phyloP scores from a whole-genome alignment of 768 basidiomycete species.

The Lactarius evosmus region DNA sequence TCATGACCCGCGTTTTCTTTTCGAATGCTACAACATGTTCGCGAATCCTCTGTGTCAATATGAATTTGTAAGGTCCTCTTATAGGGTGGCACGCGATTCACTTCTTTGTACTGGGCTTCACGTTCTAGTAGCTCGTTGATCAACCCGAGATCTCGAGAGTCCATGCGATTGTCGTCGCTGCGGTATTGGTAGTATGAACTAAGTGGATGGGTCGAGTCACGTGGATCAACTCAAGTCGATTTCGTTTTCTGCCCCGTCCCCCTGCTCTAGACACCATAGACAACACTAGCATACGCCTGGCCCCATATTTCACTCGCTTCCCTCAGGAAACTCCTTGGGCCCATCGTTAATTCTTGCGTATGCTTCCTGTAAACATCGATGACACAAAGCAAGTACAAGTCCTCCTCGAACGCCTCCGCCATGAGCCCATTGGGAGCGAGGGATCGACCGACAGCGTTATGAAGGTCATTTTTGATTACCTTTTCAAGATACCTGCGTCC shows the following conservation, averaged over 20 bases:
- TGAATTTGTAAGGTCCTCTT: background rate
- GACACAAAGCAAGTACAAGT: constrained; percentile 39
- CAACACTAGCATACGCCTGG: background rate
- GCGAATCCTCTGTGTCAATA: constrained; percentile 62
- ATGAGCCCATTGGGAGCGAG: constrained; percentile 52
- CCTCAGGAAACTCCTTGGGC: no score
- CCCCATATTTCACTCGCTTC: background rate
- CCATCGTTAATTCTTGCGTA: background rate
- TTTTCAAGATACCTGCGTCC: constrained; percentile 46
- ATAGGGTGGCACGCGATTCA: constrained; percentile 3
- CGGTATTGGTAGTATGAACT: background rate
- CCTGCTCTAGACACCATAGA: background rate
- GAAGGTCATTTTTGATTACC: constrained; percentile 47
- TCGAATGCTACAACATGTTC: constrained; percentile 72
- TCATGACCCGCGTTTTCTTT: constrained; percentile 67
- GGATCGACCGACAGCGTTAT: constrained; percentile 50
- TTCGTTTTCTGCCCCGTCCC: background rate
- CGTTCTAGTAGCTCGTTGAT: constrained; percentile 25
- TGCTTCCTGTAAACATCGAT: constrained; percentile 12
- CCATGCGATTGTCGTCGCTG: constrained; percentile 14
- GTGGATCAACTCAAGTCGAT: background rate
- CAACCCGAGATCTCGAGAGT: constrained; percentile 24
- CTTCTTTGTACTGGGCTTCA: constrained; percentile 26
- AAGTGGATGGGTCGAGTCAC: constrained; percentile 4
- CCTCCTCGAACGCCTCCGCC: constrained; percentile 54